Evolutionary conservation across 371 early-diverging fungal species (phyloP).

Genomic region (Mucor racemosus): DNA sequence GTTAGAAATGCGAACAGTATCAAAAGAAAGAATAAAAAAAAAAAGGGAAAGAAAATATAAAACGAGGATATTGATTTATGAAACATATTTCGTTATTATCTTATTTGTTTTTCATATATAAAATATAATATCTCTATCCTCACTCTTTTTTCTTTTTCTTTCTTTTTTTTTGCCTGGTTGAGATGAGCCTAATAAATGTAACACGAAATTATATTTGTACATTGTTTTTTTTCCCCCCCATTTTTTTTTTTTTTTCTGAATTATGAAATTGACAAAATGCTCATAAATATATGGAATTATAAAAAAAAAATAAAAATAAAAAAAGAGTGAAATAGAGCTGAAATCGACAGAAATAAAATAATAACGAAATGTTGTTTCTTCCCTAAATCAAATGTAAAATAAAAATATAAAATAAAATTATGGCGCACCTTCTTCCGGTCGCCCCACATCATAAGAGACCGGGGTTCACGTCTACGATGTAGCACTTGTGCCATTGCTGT

Average conservation of each 20-base stretch:
- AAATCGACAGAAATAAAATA: conserved; percentile 7
- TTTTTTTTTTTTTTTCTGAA: background rate
- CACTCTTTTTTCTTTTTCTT: background rate
- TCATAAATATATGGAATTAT: background rate
- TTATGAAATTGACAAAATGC: conserved; percentile 3
- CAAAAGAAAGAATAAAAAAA: background rate
- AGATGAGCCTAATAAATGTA: conserved; percentile 4
- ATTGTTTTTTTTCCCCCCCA: background rate
- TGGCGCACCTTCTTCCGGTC: conserved; percentile 45
- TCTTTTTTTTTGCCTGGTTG: background rate
- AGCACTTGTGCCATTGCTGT: conserved; percentile 45
- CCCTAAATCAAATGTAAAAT: background rate
- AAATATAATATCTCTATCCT: conserved; percentile 5
- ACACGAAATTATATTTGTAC: conserved; percentile 12
- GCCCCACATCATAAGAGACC: conserved; percentile 44
- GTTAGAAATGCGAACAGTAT: background rate
- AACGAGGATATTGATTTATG: conserved; percentile 18
- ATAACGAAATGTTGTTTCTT: background rate
- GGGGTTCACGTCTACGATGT: conserved; percentile 38
- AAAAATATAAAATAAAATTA: conserved; percentile 6
- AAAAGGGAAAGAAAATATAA: conserved; percentile 1
- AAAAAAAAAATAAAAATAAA: conserved; percentile 3
- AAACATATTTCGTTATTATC: conserved; percentile 17
- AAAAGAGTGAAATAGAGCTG: conserved; percentile 4
- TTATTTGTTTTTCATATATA: conserved; percentile 4